Conservation (phyloP, 192 early-diverging fungal species). For the Coemansia sp. region DNA sequence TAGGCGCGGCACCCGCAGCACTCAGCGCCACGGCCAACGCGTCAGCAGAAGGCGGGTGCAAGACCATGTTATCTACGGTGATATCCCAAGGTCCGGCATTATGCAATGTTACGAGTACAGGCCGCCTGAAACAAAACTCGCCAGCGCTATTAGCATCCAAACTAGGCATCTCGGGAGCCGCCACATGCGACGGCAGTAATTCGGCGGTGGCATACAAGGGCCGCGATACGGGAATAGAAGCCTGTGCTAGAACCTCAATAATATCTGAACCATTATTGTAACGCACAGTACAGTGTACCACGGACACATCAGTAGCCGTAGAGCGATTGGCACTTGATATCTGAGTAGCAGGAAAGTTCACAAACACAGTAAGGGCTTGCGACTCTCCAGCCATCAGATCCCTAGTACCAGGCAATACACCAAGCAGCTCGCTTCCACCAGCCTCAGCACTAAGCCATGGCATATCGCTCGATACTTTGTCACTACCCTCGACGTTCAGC, state of each 20-base stretch:
- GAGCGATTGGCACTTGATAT: constrained; percentile 13
- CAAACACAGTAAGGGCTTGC: constrained; percentile 17
- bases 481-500: constrained; percentile 3
- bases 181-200: constrained; percentile 19
- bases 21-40: not conserved
- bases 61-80: constrained; percentile 5
- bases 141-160: not conserved
- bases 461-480: not conserved
- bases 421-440: not conserved
- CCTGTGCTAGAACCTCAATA: not conserved
- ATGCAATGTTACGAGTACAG: constrained; percentile 26
- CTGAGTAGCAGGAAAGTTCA: constrained; percentile 23
- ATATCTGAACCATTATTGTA: not conserved
- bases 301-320: not conserved
- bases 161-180: constrained; percentile 11
- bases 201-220: constrained; percentile 25
- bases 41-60: constrained; percentile 25
- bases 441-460: constrained; percentile 9
- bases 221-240: constrained; percentile 25
- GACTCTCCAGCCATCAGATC: constrained; percentile 15
- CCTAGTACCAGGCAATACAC: not conserved
- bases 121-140: constrained; percentile 43
- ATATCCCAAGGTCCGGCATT: constrained; percentile 42
- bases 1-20: not conserved
- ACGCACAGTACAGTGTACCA: constrained; percentile 3